Conservation (phyloP, 768 basidiomycete genomes). For the Gloeophyllum trabeum region DNA sequence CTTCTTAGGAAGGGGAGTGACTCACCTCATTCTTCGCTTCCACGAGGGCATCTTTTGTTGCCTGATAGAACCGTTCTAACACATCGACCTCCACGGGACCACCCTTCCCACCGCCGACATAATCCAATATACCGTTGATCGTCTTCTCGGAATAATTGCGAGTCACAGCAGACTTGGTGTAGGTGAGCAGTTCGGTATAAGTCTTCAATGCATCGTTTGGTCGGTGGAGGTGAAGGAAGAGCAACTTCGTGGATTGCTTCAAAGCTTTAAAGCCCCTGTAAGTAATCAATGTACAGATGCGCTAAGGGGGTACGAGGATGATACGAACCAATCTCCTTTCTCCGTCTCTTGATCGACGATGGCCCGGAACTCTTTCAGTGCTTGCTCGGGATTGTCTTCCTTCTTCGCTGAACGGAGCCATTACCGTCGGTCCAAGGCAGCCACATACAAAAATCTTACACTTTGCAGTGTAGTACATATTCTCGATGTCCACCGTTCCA, state of each 20-base stretch:
- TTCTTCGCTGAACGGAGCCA: slow-evolving; percentile 55
- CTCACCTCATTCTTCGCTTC: slow-evolving; percentile 94
- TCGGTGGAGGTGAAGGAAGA: slow-evolving; percentile 69
- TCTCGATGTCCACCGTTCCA: slow-evolving; percentile 85
- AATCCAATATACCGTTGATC: slow-evolving; percentile 97
- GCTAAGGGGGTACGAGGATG: slow-evolving; percentile 2
- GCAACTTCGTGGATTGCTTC: slow-evolving; percentile 93
- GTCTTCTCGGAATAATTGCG: slow-evolving; percentile 97
- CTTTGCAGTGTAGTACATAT: slow-evolving; percentile 97
- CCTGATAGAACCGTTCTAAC: slow-evolving; percentile 92
- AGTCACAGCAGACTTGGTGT: slow-evolving; percentile 93
- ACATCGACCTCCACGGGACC: slow-evolving; percentile 74
- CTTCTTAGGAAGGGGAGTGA: slow-evolving; percentile 1
- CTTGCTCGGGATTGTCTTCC: slow-evolving; percentile 88
- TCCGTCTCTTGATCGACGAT: slow-evolving; percentile 90
- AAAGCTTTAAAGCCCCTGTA: slow-evolving; percentile 96
- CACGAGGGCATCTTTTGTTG: slow-evolving; percentile 77
- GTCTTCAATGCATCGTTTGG: slow-evolving; percentile 80
- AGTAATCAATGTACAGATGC: not conserved
- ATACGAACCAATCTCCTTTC: slow-evolving; percentile 81
- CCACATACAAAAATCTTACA: slow-evolving; percentile 35
- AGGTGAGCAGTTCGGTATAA: slow-evolving; percentile 78
- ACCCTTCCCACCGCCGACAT: slow-evolving; percentile 85
- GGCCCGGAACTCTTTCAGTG: slow-evolving; percentile 77
- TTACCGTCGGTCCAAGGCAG: not conserved